Percentiles rank a stretch among this genome's conserved stretches.
phyloP scores from a whole-genome alignment of 1,284 basidiomycete genomes.

The Cystobasidium slooffiae region DNA sequence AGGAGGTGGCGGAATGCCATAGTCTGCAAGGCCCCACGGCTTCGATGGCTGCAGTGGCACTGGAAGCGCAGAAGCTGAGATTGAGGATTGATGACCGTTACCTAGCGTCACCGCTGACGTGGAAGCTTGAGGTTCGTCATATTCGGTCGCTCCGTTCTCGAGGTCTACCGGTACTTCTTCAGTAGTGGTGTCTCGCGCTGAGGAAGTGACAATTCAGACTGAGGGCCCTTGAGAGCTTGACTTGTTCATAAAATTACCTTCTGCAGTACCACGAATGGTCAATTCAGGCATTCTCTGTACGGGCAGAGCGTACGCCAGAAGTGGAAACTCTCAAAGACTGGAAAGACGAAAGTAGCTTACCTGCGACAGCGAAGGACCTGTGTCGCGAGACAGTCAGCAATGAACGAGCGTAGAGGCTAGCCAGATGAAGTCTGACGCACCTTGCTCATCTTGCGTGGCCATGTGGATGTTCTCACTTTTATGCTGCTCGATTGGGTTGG shows the following conservation, averaged over 20 bases:
- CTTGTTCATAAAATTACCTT: background rate
- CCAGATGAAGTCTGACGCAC: background rate
- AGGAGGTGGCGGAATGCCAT: constrained; percentile 34
- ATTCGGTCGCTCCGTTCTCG: background rate
- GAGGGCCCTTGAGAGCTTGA: too few relatives aligned
- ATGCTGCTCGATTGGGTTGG: too few relatives aligned
- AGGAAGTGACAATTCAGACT: too few relatives aligned
- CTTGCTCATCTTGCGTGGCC: constrained; percentile 4
- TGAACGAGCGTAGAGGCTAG: background rate
- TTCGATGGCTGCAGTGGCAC: background rate
- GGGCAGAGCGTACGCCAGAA: constrained; percentile 13
- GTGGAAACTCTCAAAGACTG: background rate
- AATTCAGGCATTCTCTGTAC: constrained; percentile 35
- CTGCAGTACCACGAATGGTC: constrained; percentile 42
- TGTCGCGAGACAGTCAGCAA: background rate
- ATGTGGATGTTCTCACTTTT: too few relatives aligned
- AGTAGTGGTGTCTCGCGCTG: too few relatives aligned
- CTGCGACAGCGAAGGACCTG: constrained; percentile 9
- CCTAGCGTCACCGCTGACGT: constrained; percentile 29
- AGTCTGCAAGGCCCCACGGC: constrained; percentile 42
- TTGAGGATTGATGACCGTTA: constrained; percentile 5
- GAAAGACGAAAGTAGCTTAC: background rate
- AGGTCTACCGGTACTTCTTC: constrained; percentile 11
- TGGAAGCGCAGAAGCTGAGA: background rate
- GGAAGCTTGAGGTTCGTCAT: constrained; percentile 22